Evolutionary conservation across 2,329 filamentous ascomycete genomes (phyloP), one percentile per base, ranked within the genome.

Genomic region (Ceratocystis eucalypticola): DNA sequence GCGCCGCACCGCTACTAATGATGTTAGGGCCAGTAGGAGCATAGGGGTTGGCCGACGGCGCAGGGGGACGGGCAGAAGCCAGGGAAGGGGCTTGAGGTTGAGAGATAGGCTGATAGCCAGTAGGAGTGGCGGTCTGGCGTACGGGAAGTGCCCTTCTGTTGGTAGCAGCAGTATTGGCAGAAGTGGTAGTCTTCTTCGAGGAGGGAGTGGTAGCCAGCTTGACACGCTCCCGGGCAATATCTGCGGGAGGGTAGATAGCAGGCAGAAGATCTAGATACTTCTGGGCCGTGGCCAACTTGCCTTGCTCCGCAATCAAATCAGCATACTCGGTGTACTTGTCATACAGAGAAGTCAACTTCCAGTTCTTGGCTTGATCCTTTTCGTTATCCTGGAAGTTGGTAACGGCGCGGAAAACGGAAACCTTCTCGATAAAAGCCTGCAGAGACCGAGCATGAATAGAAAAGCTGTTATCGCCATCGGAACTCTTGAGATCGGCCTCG

Each of bases 311-410:
- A 67, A 95, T 85, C 70, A 99, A 92, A 74, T 99, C 93, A 15
- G 94, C 93, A 74, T 97, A 99, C 77, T 99, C 94, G 33, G 89
- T 87, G 74, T 99, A 99, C 77, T 96, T 96, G 74, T 91, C 87
- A 75, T 99, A 99, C 65, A 99, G 79, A 1, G 87, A 81, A 46
- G 86, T 83, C 68, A 99, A 84, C 77, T 96, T 96, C 93, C 93
- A 99, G 71, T 87, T 89, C 1, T 86, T 86, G 8, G 83, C 80
- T 71, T 89, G 83, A 61, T 78, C 77, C 69, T 84, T 84, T 73
- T 96, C 91, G 7, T 78, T 76, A 74, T 99, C 94, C 71, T 88
- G 79, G 79, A 96, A 99, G 73, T 93, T 91, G 69, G 91, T 92
- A 55, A 96, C 92, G 71, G 94, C 84, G 65, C 94, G 88, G 85